A percentile compares a stretch with the other conserved stretches of the same genome.
phyloP scores from a whole-genome alignment of 768 basidiomycete genomes.

The Sarcodon sp. region DNA sequence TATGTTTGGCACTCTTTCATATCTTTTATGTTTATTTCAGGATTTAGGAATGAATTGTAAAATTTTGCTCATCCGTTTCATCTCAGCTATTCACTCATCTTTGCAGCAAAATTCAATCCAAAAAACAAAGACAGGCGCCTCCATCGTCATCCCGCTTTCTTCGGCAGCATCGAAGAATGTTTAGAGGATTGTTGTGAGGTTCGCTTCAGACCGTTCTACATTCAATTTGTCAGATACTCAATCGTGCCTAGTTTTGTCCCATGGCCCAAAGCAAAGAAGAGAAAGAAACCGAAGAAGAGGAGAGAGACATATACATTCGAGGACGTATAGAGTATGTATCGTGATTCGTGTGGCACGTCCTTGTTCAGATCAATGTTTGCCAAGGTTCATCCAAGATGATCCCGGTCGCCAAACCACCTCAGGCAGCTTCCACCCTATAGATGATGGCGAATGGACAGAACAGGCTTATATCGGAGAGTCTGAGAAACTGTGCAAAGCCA shows the following conservation, averaged over 20 bases:
- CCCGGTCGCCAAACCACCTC: conserved; percentile 49
- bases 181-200: conserved; percentile 55
- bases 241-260: conserved; percentile 32
- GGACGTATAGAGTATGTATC: conserved; percentile 34
- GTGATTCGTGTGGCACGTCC: not conserved
- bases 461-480: conserved; percentile 45
- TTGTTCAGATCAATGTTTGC: not conserved
- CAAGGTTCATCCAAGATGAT: conserved; percentile 45
- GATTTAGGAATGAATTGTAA: conserved; percentile 48
- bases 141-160: conserved; percentile 54
- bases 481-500: conserved; percentile 43
- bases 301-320: conserved; percentile 39
- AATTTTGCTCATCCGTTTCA: conserved; percentile 1
- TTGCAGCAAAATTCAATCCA: conserved; percentile 43
- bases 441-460: conserved; percentile 52
- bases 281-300: conserved; percentile 32
- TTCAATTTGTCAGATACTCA: not conserved
- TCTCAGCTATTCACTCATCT: not conserved
- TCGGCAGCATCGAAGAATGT: conserved; percentile 43
- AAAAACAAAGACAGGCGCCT: conserved; percentile 47
- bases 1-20: conserved; percentile 1
- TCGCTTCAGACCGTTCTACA: not conserved
- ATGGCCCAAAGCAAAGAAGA: conserved; percentile 44
- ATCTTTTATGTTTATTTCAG: conserved; percentile 14
- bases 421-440: conserved; percentile 55